These are phyloP conservation scores for Geotrichum bryndzae DNA, from an alignment of 1,139 yeast genomes.

Conservation along the genomic window DNA sequence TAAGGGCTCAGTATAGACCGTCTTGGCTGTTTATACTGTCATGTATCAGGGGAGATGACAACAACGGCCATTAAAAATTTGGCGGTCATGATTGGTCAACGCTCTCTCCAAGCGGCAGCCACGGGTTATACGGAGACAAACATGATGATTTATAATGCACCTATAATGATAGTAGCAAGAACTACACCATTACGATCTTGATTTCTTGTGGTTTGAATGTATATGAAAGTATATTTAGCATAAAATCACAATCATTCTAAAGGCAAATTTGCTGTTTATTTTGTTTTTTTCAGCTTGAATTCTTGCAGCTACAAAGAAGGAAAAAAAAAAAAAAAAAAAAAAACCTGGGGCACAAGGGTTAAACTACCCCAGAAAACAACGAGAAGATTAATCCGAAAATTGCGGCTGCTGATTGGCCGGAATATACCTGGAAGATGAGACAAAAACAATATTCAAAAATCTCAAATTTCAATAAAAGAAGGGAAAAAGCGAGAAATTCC, in stretches of 20 bases:
- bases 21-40: neutral
- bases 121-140: too few species aligned
- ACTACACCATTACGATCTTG: too few species aligned
- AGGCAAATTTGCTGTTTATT: too few species aligned
- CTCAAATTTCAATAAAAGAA: neutral
- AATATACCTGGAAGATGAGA: neutral
- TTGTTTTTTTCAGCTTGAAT: too few species aligned
- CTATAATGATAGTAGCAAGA: too few species aligned
- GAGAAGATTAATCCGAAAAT: neutral
- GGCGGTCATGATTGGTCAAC: neutral
- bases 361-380: neutral
- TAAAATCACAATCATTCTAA: too few species aligned
- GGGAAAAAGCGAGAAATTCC: too few species aligned
- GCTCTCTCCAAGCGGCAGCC: neutral
- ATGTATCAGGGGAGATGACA: neutral
- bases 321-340: neutral
- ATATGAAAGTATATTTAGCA: too few species aligned
- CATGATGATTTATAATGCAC: too few species aligned
- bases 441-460: neutral
- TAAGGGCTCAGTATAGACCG: neutral
- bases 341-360: neutral
- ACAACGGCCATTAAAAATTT: neutral
- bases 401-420: neutral
- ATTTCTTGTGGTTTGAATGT: too few species aligned
- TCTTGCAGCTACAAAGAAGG: too few species aligned